Base-by-base conservation (phyloP, 805 yeast species). In the Metschnikowia dekortorum region DNA sequence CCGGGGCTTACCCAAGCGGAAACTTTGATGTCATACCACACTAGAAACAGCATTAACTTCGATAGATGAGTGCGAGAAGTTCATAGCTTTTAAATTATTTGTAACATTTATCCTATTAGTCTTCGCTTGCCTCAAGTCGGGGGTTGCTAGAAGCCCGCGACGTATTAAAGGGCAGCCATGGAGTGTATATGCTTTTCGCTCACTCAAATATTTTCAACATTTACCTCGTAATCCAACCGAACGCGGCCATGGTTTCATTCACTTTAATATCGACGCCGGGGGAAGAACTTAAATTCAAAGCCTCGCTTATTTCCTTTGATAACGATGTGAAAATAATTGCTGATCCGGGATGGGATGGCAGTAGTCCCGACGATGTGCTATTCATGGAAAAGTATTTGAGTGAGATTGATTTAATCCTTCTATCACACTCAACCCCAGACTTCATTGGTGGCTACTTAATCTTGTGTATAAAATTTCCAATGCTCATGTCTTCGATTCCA, bases 351-450 rank as follows among this genome's bases (percentile, higher is more conserved):
- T 87, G 92, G 92, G 80, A 82, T 59, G 87, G 88, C 2, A 55
- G 63, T 9, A 59, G 65, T 47, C 65, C 67, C 18, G 63, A 66
- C 36, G 67, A 64, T 47, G 67, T 67, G 13, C 51, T 56, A 33
- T 71, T 68, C 55, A 57, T 74, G 54, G 75, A 71, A 52, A 58
- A 60, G 44, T 58, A 66, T 36, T 59, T 73, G 39, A 55, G 63
- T 31, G 67, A 79, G 31, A 75, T 87, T 2, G 90, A 89, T 58
- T 65, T 86, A 18, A 80, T 94, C 2, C 65, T 94, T 1, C 67
- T 94, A n/a, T 89, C 97, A 1, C 98, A 94, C 57, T 84, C 97
- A 1, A 84, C 96, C 0, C 74, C 84, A 1, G 83, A 84, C 44
- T 90, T 83, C 61, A 59, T 89, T 2, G 94, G 97, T 26, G 96